Conservation (phyloP, 495 filamentous ascomycete species). For the Penicillium robsamsonii region DNA sequence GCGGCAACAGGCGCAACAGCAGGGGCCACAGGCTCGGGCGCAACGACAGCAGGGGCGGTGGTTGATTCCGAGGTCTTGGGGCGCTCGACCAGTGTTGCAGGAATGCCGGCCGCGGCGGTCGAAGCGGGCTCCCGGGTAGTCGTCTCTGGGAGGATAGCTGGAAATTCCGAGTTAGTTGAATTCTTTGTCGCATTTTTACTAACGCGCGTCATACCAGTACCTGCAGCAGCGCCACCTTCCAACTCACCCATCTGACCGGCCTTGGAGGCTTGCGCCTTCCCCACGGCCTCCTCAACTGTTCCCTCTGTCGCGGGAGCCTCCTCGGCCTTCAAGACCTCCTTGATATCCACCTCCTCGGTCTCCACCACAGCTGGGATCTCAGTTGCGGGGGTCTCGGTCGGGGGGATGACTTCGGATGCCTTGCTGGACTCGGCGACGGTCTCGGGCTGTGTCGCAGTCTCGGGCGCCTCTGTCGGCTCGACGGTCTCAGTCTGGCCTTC, state of each 20-base stretch:
- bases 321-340: slow-evolving; percentile 19
- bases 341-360: slow-evolving; percentile 13
- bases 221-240: slow-evolving; percentile 19
- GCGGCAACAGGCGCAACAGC: slow-evolving; percentile 10
- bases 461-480: slow-evolving; percentile 9
- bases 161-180: slow-evolving; percentile 1
- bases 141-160: slow-evolving; percentile 28
- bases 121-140: slow-evolving; percentile 22
- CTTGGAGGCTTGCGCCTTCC: slow-evolving; percentile 33
- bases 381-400: slow-evolving; percentile 19
- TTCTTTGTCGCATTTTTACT: slow-evolving; percentile 6
- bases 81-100: slow-evolving; percentile 30
- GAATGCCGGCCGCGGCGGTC: slow-evolving; percentile 9
- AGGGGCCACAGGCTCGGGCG: slow-evolving; percentile 9
- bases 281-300: slow-evolving; percentile 22
- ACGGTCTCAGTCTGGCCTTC: slow-evolving; percentile 29
- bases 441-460: slow-evolving; percentile 23
- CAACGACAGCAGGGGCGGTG: slow-evolving; percentile 5
- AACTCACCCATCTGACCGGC: slow-evolving; percentile 19
- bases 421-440: slow-evolving; percentile 23
- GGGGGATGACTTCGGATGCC: slow-evolving; percentile 16
- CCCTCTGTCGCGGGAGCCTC: slow-evolving; percentile 19
- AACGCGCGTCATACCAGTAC: slow-evolving; percentile 16
- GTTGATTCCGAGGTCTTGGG: slow-evolving; percentile 27
- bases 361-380: slow-evolving; percentile 21